Evolutionary conservation across 2,329 filamentous ascomycete genomes (phyloP).

Genomic region (Cladophialophora immunda): DNA sequence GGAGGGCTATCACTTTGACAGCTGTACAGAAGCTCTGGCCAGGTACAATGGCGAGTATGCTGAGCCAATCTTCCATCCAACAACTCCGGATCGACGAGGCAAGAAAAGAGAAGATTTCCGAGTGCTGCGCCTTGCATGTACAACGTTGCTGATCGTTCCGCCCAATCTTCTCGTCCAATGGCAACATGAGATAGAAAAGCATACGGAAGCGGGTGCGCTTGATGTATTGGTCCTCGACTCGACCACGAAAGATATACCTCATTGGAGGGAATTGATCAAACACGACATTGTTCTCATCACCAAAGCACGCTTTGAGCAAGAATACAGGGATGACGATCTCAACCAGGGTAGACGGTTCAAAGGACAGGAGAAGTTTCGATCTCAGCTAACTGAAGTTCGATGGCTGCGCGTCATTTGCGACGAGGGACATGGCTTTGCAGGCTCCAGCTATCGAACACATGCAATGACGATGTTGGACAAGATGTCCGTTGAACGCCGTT

Average conservation of each 20-base stretch:
- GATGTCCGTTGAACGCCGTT: conserved; percentile 73
- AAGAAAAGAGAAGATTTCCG: conserved; percentile 42
- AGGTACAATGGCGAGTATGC: conserved; percentile 68
- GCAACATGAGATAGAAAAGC: conserved; percentile 80
- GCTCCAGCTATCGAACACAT: conserved; percentile 67
- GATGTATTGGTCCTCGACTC: conserved; percentile 70
- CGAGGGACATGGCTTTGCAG: conserved; percentile 86
- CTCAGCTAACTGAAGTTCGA: conserved; percentile 74
- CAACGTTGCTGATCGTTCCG: conserved; percentile 82
- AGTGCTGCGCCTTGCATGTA: conserved; percentile 69
- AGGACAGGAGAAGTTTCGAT: conserved; percentile 59
- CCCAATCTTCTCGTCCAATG: conserved; percentile 86
- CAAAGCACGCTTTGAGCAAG: conserved; percentile 74
- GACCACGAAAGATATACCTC: conserved; percentile 63
- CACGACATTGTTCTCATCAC: conserved; percentile 84
- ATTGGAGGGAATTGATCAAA: conserved; percentile 64
- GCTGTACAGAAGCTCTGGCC: conserved; percentile 65
- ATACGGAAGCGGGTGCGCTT: conserved; percentile 69
- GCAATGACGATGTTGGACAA: conserved; percentile 64
- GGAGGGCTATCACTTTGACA: conserved; percentile 60
- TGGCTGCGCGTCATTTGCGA: conserved; percentile 92
- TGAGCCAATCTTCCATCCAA: conserved; percentile 57
- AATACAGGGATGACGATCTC: conserved; percentile 64
- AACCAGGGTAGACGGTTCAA: conserved; percentile 57
- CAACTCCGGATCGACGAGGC: conserved; percentile 46